Evolutionary conservation across 2,329 filamentous ascomycete genomes (phyloP).

Genomic region (Arthrobotrys musiformis): DNA sequence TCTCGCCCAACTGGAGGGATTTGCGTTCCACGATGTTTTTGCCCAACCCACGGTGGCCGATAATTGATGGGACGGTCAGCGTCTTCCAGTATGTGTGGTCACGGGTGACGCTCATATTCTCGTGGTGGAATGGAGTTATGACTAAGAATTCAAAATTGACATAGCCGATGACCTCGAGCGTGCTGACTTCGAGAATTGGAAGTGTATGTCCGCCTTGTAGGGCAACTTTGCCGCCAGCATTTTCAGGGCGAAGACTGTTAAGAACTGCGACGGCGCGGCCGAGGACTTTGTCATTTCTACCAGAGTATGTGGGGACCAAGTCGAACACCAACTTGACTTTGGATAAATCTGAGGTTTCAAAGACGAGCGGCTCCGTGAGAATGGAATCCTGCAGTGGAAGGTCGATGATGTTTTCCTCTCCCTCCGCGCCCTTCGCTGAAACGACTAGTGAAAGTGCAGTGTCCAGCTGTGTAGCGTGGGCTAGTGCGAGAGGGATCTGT

Average conservation of each 20-base stretch:
- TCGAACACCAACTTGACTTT: slow-evolving; percentile 94
- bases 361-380: slow-evolving; percentile 90
- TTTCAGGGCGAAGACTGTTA: slow-evolving; percentile 81
- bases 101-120: slow-evolving; percentile 90
- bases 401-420: slow-evolving; percentile 89
- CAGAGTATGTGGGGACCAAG: slow-evolving; percentile 93
- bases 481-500: slow-evolving; percentile 84
- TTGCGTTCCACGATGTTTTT: slow-evolving; percentile 87
- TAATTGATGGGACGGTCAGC: slow-evolving; percentile 71
- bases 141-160: slow-evolving; percentile 98
- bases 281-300: slow-evolving; percentile 80
- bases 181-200: slow-evolving; percentile 83
- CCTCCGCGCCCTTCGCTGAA: slow-evolving; percentile 82
- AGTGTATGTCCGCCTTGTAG: slow-evolving; percentile 92
- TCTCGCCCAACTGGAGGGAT: slow-evolving; percentile 93
- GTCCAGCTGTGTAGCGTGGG: slow-evolving; percentile 91
- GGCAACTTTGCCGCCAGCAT: slow-evolving; percentile 88
- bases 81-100: slow-evolving; percentile 97
- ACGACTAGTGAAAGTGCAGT: slow-evolving; percentile 92
- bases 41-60: slow-evolving; percentile 79
- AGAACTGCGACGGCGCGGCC: slow-evolving; percentile 89
- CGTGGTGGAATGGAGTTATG: slow-evolving; percentile 92
- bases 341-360: slow-evolving; percentile 78
- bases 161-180: slow-evolving; percentile 82
- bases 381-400: slow-evolving; percentile 94